Conservation (phyloP, 164 flowering plant genomes). For the Vitis amurensis region DNA sequence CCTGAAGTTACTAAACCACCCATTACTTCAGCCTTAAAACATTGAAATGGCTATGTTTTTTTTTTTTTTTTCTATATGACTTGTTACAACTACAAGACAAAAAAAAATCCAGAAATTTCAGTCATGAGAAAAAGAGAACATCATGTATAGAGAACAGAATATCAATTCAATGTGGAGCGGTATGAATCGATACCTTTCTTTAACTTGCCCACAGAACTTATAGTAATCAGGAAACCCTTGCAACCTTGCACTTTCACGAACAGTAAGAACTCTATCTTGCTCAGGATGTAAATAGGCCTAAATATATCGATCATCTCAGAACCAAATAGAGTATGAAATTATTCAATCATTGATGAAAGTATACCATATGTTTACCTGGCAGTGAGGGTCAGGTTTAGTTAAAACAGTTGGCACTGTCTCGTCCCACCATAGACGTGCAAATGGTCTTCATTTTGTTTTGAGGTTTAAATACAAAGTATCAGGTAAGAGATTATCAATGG, state of each 20-base stretch:
- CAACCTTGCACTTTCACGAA: constrained; percentile 60
- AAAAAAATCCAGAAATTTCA: no score
- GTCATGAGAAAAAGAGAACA: no score
- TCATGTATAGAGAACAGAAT: neutral
- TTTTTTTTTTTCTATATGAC: no score
- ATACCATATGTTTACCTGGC: constrained; percentile 28
- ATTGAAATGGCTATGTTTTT: no score
- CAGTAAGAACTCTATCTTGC: constrained; percentile 57
- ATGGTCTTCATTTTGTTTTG: constrained; percentile 38
- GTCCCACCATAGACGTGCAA: constrained; percentile 75
- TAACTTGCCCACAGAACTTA: constrained; percentile 44
- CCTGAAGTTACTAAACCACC: no score
- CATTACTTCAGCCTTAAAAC: no score
- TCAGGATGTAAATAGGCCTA: constrained; percentile 60
- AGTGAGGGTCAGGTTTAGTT: constrained; percentile 36
- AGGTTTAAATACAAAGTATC: neutral
- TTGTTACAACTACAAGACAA: no score
- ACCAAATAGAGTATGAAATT: neutral
- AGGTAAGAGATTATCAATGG: neutral
- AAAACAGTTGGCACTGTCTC: constrained; percentile 61
- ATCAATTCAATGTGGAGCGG: neutral
- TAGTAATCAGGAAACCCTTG: constrained; percentile 71
- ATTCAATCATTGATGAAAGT: neutral
- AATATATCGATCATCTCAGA: neutral
- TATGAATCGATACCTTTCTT: constrained; percentile 40